Evolutionary conservation across 148 eudicot genomes (phyloP), one percentile per base, ranked within the genome.

Genomic region (Chenopodium album): DNA sequence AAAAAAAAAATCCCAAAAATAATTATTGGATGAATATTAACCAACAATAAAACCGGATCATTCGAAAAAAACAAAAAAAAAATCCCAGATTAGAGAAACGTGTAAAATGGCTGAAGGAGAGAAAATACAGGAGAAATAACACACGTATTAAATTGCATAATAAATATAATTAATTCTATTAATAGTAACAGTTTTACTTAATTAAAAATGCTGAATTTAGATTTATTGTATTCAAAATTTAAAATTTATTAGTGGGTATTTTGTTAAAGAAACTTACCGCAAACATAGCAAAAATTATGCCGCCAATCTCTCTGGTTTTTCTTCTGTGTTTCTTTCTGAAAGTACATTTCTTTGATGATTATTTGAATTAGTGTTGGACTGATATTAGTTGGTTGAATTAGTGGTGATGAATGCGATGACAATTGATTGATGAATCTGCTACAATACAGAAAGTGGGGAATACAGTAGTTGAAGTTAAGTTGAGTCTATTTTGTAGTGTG

Each of bases 21-120:
- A 46, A 10, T 22, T n/a, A 29, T 31, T 13, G 22, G 32, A 50
- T 1, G n/a, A 20, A 37, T 59, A 71, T 11, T 47, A 73, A 48
- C 23, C 72, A 65, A 44, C 60, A 76, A 75, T 50, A 46, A 68
- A 41, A 70, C 2, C 10, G 31, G 63, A 74, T 64, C 47, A 80
- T 63, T 26, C 11, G 22, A 34, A 80, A 59, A 37, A 56, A 50
- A 44, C 37, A 75, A 84, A 85, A 52, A 86, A 86, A 76, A 69
- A 16, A 68, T 4, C 31, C 28, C 47, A 31, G 16, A 65, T 60
- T 16, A 32, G 11, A 26, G 28, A 68, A 75, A 65, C 47, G 59
- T 12, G 22, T n/a, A 69, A 63, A 68, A 32, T 81, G 84, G 52
- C 1, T 76, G 83, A 80, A 22, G 16, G 28, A 47, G 83, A 80